Evolutionary conservation across 768 basidiomycete genomes (phyloP).

Genomic region (Hydnomerulius pinastri): DNA sequence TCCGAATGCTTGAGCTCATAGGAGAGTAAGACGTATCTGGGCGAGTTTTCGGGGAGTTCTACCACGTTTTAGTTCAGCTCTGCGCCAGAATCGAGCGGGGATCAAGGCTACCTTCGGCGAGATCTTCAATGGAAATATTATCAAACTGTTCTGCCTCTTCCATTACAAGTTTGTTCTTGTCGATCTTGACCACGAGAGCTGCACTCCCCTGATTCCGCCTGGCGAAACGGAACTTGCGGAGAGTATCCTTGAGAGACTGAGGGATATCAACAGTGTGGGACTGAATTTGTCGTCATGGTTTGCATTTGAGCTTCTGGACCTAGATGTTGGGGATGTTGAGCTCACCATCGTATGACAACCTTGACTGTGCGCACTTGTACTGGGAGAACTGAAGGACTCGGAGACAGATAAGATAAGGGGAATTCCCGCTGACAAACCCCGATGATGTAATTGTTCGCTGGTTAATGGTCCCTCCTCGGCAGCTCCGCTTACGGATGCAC

Average conservation of each 20-base stretch:
- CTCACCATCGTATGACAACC: slow-evolving; percentile 22
- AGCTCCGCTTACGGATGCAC: no score
- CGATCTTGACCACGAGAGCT: slow-evolving; percentile 88
- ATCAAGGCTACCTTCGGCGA: slow-evolving; percentile 70
- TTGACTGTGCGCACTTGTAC: not conserved
- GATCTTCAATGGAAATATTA: slow-evolving; percentile 74
- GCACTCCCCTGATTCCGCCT: slow-evolving; percentile 68
- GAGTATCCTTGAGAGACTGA: slow-evolving; percentile 68
- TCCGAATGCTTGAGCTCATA: slow-evolving; percentile 80
- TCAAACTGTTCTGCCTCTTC: slow-evolving; percentile 82
- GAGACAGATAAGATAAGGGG: no score
- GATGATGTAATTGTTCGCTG: no score
- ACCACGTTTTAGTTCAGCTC: not conserved
- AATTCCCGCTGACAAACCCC: no score
- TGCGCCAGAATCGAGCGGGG: slow-evolving; percentile 1
- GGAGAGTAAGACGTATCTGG: slow-evolving; percentile 83
- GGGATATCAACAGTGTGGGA: slow-evolving; percentile 81
- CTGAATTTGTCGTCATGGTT: slow-evolving; percentile 9
- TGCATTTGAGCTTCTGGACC: no score
- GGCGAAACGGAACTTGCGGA: slow-evolving; percentile 82
- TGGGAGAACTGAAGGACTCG: no score
- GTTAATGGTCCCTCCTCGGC: no score
- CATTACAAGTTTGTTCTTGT: slow-evolving; percentile 79
- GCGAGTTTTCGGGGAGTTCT: slow-evolving; percentile 89
- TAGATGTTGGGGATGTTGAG: slow-evolving; percentile 3